A percentile compares a stretch with the other conserved stretches of the same genome.
Conservation (phyloP, 208 protist species). For the Trypanosoma cruzi region DNA sequence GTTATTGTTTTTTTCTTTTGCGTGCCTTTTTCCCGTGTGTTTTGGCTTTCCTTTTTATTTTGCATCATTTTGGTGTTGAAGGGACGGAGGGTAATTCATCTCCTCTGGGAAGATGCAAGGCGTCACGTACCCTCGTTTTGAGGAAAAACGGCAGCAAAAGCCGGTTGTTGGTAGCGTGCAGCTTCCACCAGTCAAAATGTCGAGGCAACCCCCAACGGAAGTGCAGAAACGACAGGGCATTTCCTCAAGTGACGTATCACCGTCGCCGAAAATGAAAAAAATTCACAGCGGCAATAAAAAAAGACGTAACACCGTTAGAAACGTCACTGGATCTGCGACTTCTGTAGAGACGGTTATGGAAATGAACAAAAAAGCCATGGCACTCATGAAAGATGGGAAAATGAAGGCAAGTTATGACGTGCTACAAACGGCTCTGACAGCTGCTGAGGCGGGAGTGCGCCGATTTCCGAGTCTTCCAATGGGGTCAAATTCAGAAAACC, state of each 20-base stretch:
- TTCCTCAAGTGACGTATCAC: background rate
- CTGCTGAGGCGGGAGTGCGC: conserved; percentile 28
- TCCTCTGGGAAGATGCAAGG: conserved; percentile 5
- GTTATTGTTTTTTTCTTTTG: conserved; percentile 14
- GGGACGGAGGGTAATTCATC: background rate
- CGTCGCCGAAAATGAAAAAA: background rate
- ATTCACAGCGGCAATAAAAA: background rate
- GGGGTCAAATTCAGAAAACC: background rate
- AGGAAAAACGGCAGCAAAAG: background rate
- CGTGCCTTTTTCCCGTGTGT: conserved; percentile 15
- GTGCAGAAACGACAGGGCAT: background rate
- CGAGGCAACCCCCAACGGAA: background rate
- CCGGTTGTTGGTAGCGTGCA: background rate
- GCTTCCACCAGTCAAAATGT: conserved; percentile 3
- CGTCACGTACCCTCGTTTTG: conserved; percentile 6
- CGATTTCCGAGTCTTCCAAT: background rate
- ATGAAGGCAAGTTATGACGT: conserved; percentile 37
- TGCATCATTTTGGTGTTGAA: conserved; percentile 9
- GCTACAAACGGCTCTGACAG: conserved; percentile 36
- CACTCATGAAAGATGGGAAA: conserved; percentile 46
- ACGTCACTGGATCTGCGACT: background rate
- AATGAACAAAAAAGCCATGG: conserved; percentile 77
- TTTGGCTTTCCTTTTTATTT: too few species aligned
- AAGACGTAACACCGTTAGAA: background rate
- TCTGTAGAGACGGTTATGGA: conserved; percentile 42